A percentile compares a stretch with the other conserved stretches of the same genome.
phyloP scores from a whole-genome alignment of 441 rosid genomes.

The Codiaeum variegatum region DNA sequence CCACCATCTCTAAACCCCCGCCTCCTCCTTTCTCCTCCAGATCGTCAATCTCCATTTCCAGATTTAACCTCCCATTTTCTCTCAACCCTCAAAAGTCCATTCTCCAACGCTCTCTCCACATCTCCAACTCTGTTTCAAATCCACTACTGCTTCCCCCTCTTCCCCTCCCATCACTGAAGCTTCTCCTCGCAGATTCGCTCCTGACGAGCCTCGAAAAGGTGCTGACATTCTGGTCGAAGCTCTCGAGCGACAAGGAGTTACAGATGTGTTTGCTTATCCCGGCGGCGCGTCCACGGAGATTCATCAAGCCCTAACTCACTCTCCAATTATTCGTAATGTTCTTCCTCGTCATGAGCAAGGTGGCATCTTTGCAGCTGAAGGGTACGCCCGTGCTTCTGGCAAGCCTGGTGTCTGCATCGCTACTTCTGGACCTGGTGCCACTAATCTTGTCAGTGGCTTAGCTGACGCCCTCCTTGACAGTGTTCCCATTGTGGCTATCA shows the following conservation, averaged over 20 bases:
- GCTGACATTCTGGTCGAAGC: constrained; percentile 93
- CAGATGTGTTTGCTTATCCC: constrained; percentile 75
- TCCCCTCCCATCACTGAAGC: constrained; percentile 11
- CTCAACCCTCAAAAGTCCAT: constrained; percentile 14
- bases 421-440: constrained; percentile 95
- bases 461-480: constrained; percentile 92
- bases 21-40: constrained; percentile 27
- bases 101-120: constrained; percentile 27
- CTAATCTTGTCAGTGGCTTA: constrained; percentile 87
- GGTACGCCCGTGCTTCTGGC: constrained; percentile 86
- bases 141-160: constrained; percentile 16
- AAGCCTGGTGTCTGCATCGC: constrained; percentile 85
- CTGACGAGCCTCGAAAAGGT: constrained; percentile 82
- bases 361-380: constrained; percentile 88
- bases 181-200: constrained; percentile 40
- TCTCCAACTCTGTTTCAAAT: constrained; percentile 26
- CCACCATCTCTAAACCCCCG: constrained; percentile 30
- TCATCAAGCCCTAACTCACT: constrained; percentile 89
- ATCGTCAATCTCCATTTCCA: constrained; percentile 26
- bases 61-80: constrained; percentile 24
- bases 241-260: constrained; percentile 84
- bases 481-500: constrained; percentile 83
- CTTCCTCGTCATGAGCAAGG: constrained; percentile 97
- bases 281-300: constrained; percentile 96
- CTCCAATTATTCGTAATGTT: constrained; percentile 59